Evolutionary conservation across 441 rosid genomes (phyloP), one percentile per base, ranked within the genome.

Genomic region (Adansonia gregorii): DNA sequence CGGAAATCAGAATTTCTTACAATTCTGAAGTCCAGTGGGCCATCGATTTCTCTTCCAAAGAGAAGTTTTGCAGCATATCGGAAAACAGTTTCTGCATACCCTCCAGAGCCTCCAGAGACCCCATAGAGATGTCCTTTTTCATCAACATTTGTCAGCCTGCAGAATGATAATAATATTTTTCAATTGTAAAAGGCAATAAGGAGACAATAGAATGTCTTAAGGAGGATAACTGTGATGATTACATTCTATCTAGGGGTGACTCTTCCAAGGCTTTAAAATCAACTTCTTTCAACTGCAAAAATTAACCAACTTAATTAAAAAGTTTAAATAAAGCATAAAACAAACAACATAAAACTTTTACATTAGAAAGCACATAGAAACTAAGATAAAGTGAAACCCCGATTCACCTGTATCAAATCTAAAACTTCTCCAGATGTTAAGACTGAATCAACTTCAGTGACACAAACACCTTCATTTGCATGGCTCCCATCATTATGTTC

Each of bases 381-480:
- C 52, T 78, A 80, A 74, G 24, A 76, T 12, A 54, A 0, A 31
- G 22, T 51, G 61, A 83, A 78, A 46, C 35, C 66, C 22, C 59
- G 31, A 52, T 85, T 76, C 84, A 92, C 98, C 95, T 90, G 87
- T 76, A 95, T 86, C 85, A 95, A 85, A 81, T 94, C 99, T 77
- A 92, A 67, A 66, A 94, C 85, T 93, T 95, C 98, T 71, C 97
- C 97, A 12, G 97, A 81, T 52, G 99, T 93, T 86, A 95, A 87
- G 69, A 95, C 97, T 20, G 95, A 94, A 86, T 95, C 99, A 65
- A 95, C 98, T 86, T 95, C 98, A 4, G 89, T 20, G 77, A 94
- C 75, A 68, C 72, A 75, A 56, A 67, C 77, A 65, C 76, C 83
- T 66, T 63, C 82, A 54, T 66, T 73, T 22, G 15, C 61, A 74